Evolutionary conservation across 305 asterid species (phyloP), one percentile per base, ranked within the genome.

Genomic region (Coffea humblotiana): DNA sequence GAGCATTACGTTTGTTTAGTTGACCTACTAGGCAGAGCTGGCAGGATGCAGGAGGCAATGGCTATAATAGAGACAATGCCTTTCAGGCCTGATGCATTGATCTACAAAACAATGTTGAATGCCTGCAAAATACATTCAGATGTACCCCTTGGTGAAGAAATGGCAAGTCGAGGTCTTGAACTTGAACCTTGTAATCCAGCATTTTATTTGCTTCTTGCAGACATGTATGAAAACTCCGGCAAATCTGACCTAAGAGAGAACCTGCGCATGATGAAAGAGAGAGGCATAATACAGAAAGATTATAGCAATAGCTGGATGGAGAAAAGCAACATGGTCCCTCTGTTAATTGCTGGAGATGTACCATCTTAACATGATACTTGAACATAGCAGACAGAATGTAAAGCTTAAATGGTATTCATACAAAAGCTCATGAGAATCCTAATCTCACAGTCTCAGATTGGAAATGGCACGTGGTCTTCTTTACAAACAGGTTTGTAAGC

Each of bases 121-220:
- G 82, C 82, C n/a, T 79, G 82, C 60, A 71, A 32, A 61, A 40
- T 79, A 3, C 77, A 72, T 32, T 48, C 64, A 49, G 23, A 79
- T 74, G 56, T 71, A 45, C 6, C 52, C 43, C 82, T 79, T 45
- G 78, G 78, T n/a, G 78, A 79, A 79, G 82, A 79, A 23, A 61
- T 79, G 51, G 82, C 82, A 71, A 49, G 65, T 49, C 77, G 72
- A 71, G 77, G 77, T 25, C 82, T 79, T 23, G 66, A 79, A 56
- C 77, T 79, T 16, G 64, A 79, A 25, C 77, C 77, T 40, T 40
- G 23, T 71, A 49, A 71, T 78, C 72, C 51, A 27, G 77, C 43
- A 43, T 27, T 78, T 27, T 71, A 78, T 71, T 19, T 78, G 21
- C 82, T 71, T 58, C 77, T 78, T 19, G 77, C 48, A 70, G 68